phyloP scores from a whole-genome alignment of 2,329 filamentous ascomycete species.

The Cordyceps fumosorosea region DNA sequence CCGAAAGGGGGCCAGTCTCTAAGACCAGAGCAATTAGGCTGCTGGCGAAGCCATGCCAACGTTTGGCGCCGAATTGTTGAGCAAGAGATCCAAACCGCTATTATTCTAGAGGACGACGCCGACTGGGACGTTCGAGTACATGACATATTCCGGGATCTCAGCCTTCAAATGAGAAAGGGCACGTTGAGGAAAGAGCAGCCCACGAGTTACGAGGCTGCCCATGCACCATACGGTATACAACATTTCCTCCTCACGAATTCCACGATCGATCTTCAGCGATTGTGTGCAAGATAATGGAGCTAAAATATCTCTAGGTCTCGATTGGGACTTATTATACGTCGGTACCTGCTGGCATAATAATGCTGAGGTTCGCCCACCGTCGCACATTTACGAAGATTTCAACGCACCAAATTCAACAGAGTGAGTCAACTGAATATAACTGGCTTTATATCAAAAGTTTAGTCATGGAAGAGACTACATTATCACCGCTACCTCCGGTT shows the following conservation, averaged over 20 bases:
- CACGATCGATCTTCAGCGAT: background rate
- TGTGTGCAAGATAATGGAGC: background rate
- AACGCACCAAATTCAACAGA: background rate
- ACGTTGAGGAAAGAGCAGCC: background rate
- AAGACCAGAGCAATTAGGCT: background rate
- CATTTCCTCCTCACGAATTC: background rate
- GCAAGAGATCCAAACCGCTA: background rate
- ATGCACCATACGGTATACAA: background rate
- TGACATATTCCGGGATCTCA: background rate
- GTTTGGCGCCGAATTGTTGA: background rate
- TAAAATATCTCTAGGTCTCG: background rate
- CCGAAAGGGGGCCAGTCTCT: background rate
- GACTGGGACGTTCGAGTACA: background rate
- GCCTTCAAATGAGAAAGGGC: background rate
- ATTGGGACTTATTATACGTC: background rate
- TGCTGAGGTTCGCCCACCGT: background rate
- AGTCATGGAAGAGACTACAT: background rate
- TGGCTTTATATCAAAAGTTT: background rate
- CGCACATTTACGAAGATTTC: background rate
- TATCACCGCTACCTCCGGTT: background rate
- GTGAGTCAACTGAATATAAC: background rate
- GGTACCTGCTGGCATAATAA: background rate
- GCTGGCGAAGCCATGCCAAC: conserved; percentile 1
- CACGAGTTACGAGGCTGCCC: background rate
- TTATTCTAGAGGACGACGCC: background rate